Conservation (phyloP, 2,329 filamentous ascomycete species). For the Trichophyton benhamiae region DNA sequence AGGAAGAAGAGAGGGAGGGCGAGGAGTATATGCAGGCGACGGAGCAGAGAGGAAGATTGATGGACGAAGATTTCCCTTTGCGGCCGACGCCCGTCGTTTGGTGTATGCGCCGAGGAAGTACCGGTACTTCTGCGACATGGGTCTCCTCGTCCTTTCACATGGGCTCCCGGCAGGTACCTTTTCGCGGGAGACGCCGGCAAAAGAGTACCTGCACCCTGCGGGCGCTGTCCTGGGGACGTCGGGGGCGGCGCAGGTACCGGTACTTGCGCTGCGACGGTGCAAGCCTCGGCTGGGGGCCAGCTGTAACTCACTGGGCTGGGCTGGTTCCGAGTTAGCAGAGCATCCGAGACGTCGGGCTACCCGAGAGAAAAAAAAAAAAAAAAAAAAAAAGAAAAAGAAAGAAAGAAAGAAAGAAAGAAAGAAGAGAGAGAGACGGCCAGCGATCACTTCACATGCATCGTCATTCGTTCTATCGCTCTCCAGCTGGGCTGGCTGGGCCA, state of each 20-base stretch:
- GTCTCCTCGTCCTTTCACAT: background rate
- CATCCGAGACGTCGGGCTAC: background rate
- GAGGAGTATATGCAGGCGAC: background rate
- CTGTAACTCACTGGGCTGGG: background rate
- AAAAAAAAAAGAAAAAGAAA: background rate
- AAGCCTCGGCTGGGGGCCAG: constrained; percentile 1
- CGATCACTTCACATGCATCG: background rate
- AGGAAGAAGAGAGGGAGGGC: background rate
- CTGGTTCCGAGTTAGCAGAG: too few species aligned
- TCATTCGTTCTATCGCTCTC: background rate
- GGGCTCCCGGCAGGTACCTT: background rate
- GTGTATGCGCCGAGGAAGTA: background rate
- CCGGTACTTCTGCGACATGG: background rate
- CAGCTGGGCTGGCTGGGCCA: background rate
- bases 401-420: background rate
- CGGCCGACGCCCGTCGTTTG: background rate
- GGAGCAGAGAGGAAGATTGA: background rate
- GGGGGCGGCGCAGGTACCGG: background rate
- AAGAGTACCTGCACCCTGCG: background rate
- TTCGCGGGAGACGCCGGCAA: background rate
- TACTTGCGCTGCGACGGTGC: background rate
- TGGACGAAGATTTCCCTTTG: background rate
- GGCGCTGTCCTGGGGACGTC: background rate
- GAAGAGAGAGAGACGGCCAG: too few species aligned
- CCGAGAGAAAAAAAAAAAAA: background rate